Base-by-base conservation (phyloP, 2,329 filamentous ascomycete species). In the Beauveria caledonica region DNA sequence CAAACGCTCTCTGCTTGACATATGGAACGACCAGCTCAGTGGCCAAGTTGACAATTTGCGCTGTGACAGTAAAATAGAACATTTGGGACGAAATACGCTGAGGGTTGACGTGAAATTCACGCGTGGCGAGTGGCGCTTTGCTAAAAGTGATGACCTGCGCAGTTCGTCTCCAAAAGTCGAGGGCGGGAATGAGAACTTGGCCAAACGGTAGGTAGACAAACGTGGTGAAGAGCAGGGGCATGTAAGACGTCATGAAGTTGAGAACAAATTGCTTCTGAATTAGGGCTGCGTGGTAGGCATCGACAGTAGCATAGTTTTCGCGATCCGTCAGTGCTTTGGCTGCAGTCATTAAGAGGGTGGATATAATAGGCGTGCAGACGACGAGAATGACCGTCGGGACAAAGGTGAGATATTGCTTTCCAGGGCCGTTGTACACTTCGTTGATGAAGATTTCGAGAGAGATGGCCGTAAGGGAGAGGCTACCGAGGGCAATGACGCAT, bases 161-260 rank as follows among this genome's bases (percentile, higher is more conserved):
- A 0, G 88, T 86, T 15, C 86, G 75, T 63, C 85, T 83, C 76
- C 96, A 93, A 61, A 97, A 77, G 66, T 96, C 86, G 5, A 99
- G 84, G 69, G 95, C 89, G 0, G 94, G 93, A 0, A 94, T 85
- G 11, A 99, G 84, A 50, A 91, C 74, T 62, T 86, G 85, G 15
- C 90, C 93, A 67, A 97, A 97, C 0, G 93, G 93, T 21, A 96
- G 90, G 68, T 97, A 97, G 64, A 97, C 86, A 67, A 97, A 97
- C 0, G 92, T 90, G 0, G 92, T 97, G 19, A 97, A 82, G 69
- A 96, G 87, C n/a, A 95, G 87, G 1, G 91, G 89, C 57, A 96
- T 85, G 71, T 97, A 97, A 0, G 92, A 96, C 6, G 92, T 96
- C 74, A 97, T 93, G 74, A 97, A 96, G 77, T 97, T 96, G 69